Evolutionary conservation across 805 yeast genomes (phyloP).

Genomic region (Hanseniaspora pseudoguilliermondii): DNA sequence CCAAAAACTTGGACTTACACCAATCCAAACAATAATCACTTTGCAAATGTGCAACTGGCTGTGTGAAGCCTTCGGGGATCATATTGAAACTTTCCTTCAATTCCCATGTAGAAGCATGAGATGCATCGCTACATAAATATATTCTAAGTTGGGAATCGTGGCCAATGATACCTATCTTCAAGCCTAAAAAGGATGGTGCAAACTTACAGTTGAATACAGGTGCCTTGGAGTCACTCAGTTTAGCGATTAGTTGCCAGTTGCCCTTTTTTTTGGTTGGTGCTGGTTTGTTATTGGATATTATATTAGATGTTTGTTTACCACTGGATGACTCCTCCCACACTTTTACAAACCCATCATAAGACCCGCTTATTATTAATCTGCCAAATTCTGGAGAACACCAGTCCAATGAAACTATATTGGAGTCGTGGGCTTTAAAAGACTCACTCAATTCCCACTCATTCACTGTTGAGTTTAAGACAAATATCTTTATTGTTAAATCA

Average conservation of each 20-base stretch:
- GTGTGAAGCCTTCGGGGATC: constrained; percentile 26
- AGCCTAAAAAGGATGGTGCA: constrained; percentile 73
- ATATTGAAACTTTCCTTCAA: constrained; percentile 33
- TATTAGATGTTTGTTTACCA: constrained; percentile 26
- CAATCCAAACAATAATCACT: constrained; percentile 76
- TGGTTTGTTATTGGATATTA: constrained; percentile 49
- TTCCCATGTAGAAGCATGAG: constrained; percentile 67
- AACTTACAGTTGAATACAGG: constrained; percentile 83
- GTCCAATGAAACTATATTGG: constrained; percentile 63
- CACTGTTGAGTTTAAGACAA: constrained; percentile 54
- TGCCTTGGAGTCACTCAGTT: constrained; percentile 75
- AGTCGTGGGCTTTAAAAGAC: constrained; percentile 92
- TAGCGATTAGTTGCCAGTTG: constrained; percentile 56
- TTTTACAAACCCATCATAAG: constrained; percentile 79
- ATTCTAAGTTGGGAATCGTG: constrained; percentile 76
- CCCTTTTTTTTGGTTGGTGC: constrained; percentile 57
- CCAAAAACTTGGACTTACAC: constrained; percentile 77
- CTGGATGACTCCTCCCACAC: constrained; percentile 69
- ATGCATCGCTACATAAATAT: constrained; percentile 80
- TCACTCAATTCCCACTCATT: constrained; percentile 76
- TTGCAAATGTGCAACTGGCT: constrained; percentile 71
- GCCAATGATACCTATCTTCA: constrained; percentile 75
- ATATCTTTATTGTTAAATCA: constrained; percentile 85
- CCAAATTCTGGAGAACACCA: constrained; percentile 97
- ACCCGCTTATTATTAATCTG: constrained; percentile 71